Percentiles rank a stretch among this genome's conserved stretches.
Evolutionary conservation across 352 stramenopile genomes (phyloP).

Genomic region (Globisporangium cylindrosporum): DNA sequence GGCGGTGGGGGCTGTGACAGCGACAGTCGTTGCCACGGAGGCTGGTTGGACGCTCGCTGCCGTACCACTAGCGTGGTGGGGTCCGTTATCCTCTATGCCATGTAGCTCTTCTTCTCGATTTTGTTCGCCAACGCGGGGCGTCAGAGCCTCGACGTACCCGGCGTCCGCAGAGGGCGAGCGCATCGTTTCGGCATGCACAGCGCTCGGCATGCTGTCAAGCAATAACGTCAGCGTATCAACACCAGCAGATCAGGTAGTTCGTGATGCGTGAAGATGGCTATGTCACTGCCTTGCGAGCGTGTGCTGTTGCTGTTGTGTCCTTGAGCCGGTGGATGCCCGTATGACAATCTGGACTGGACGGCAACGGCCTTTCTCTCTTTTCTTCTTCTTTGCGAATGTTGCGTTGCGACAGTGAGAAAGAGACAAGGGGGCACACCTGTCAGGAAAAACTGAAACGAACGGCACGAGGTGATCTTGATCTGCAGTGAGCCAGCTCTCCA

Average conservation of each 20-base stretch:
- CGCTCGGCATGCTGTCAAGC: slow-evolving; percentile 8
- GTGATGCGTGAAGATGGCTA: not conserved
- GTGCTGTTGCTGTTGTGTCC: not conserved
- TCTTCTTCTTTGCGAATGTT: not conserved
- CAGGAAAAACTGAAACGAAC: not conserved
- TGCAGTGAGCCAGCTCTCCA: no score
- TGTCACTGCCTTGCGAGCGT: not conserved
- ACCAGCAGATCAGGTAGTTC: not conserved
- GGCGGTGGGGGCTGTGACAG: not conserved
- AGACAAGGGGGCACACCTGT: not conserved
- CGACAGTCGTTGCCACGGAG: not conserved
- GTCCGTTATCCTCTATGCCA: not conserved
- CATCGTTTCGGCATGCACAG: not conserved
- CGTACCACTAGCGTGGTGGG: not conserved
- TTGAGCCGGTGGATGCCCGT: not conserved
- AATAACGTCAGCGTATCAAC: not conserved
- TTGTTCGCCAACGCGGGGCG: not conserved
- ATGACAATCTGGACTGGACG: not conserved
- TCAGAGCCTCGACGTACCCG: slow-evolving; percentile 6
- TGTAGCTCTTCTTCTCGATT: not conserved
- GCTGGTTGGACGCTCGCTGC: not conserved
- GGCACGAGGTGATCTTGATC: not conserved
- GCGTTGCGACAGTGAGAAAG: not conserved
- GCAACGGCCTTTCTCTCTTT: not conserved
- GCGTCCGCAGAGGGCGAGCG: not conserved